These are phyloP conservation scores for Xylariaceae sp. DNA, from an alignment of 2,329 filamentous ascomycete genomes.

Conservation along the genomic window DNA sequence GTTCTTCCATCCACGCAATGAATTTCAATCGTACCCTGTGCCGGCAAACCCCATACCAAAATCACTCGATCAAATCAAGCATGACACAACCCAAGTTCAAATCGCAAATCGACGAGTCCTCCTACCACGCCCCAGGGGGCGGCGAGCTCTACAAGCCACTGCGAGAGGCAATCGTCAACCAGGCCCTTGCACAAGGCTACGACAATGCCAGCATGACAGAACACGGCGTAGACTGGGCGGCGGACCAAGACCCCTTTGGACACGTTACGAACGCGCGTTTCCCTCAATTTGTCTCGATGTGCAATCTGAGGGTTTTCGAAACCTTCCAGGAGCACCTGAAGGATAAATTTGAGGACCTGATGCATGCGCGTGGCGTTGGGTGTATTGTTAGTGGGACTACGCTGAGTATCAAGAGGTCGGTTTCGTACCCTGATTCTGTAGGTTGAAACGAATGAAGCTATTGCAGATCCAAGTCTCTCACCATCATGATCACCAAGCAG, in stretches of 20 bases:
- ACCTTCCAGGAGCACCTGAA: slow-evolving; percentile 17
- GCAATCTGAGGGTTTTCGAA: slow-evolving; percentile 14
- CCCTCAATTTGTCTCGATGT: slow-evolving; percentile 11
- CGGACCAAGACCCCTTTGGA: slow-evolving; percentile 16
- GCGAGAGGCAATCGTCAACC: slow-evolving; percentile 8
- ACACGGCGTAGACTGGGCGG: slow-evolving; percentile 15
- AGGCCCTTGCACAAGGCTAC: slow-evolving; percentile 12
- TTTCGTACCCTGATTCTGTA: slow-evolving; percentile 16
- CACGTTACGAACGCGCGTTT: slow-evolving; percentile 15
- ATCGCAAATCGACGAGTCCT: slow-evolving; percentile 12
- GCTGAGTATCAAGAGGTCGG: slow-evolving; percentile 12
- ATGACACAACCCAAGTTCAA: slow-evolving; percentile 15
- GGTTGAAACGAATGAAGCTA: neutral
- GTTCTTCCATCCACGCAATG: too few species aligned
- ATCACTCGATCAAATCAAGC: neutral
- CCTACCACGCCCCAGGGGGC: slow-evolving; percentile 15
- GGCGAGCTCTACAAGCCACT: slow-evolving; percentile 15
- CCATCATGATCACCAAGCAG: neutral
- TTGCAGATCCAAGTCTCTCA: too few species aligned
- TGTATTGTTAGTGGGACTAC: slow-evolving; percentile 11
- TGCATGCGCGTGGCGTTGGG: slow-evolving; percentile 12
- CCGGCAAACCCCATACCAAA: too few species aligned
- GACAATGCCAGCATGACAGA: slow-evolving; percentile 14
- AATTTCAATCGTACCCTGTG: too few species aligned
- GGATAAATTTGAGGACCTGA: slow-evolving; percentile 16